Evolutionary conservation across 176 grass and related monocot species (phyloP).

Genomic region (Oropetium thomaeum): DNA sequence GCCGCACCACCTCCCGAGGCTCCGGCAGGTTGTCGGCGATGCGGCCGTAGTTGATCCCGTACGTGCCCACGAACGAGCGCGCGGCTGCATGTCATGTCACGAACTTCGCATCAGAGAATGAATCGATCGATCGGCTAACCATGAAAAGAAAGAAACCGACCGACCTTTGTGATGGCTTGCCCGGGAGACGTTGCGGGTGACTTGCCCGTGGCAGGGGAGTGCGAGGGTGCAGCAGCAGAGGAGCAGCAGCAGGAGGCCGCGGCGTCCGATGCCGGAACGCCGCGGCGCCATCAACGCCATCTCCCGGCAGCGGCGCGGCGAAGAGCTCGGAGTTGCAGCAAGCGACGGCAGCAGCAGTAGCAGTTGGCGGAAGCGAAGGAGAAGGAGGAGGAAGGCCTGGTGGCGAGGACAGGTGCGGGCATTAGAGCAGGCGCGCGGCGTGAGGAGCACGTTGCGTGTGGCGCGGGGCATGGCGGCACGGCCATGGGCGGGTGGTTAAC

Average conservation of each 20-base stretch:
- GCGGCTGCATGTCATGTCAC: background rate
- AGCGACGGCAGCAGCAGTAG: background rate
- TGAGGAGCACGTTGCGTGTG: constrained; percentile 30
- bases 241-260: constrained; percentile 29
- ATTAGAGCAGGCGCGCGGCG: constrained; percentile 43
- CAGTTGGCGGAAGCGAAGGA: background rate
- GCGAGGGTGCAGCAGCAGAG: constrained; percentile 10
- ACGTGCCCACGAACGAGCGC: constrained; percentile 52
- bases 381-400: constrained; percentile 9
- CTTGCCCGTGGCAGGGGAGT: constrained; percentile 16
- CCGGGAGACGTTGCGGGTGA: background rate
- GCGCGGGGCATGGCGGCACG: constrained; percentile 41
- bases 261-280: background rate
- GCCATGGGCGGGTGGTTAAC: constrained; percentile 37
- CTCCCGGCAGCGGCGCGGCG: background rate
- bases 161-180: background rate
- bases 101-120: too few species aligned
- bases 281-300: constrained; percentile 15
- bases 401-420: background rate
- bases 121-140: background rate
- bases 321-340: background rate
- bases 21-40: constrained; percentile 62
- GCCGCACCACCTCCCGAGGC: constrained; percentile 43
- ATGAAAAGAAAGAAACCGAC: background rate
- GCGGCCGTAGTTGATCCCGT: constrained; percentile 79